These are phyloP conservation scores for Elsinoe fawcettii DNA, from an alignment of 2,329 filamentous ascomycete species.

Conservation along the genomic window DNA sequence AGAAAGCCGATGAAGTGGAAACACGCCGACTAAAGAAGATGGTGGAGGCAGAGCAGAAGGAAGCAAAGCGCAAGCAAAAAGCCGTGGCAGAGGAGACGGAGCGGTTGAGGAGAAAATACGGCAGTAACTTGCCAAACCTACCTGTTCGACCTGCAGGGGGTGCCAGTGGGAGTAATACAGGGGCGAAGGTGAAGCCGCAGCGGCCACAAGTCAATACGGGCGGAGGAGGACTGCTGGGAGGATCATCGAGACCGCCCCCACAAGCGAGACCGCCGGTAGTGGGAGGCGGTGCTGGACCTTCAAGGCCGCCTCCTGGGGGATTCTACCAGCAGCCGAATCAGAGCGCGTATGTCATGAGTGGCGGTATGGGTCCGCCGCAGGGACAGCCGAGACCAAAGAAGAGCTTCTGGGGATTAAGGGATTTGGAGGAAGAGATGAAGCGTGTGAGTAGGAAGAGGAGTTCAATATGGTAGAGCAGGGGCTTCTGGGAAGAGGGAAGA, in stretches of 20 bases:
- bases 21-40: slow-evolving; percentile 55
- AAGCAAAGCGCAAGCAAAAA: slow-evolving; percentile 46
- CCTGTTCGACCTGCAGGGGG: slow-evolving; percentile 26
- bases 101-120: slow-evolving; percentile 61
- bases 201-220: slow-evolving; percentile 13
- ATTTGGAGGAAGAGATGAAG: slow-evolving; percentile 25
- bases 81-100: slow-evolving; percentile 66
- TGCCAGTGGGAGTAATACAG: slow-evolving; percentile 6
- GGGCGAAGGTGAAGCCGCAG: slow-evolving; percentile 15
- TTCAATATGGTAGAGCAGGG: slow-evolving; percentile 18
- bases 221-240: slow-evolving; percentile 6
- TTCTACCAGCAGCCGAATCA: slow-evolving; percentile 25
- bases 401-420: slow-evolving; percentile 31
- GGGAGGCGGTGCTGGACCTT: slow-evolving; percentile 14
- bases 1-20: slow-evolving; percentile 51
- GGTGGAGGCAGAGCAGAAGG: slow-evolving; percentile 58
- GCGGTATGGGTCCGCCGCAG: slow-evolving; percentile 16
- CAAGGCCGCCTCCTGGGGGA: slow-evolving; percentile 15
- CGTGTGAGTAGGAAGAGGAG: slow-evolving; percentile 21
- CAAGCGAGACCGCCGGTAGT: not conserved
- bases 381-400: slow-evolving; percentile 28
- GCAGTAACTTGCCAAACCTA: slow-evolving; percentile 27
- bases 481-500: not conserved
- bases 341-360: slow-evolving; percentile 26
- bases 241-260: not conserved